Conservation (phyloP, 2,329 filamentous ascomycete genomes). For the Colletotrichum sp. region DNA sequence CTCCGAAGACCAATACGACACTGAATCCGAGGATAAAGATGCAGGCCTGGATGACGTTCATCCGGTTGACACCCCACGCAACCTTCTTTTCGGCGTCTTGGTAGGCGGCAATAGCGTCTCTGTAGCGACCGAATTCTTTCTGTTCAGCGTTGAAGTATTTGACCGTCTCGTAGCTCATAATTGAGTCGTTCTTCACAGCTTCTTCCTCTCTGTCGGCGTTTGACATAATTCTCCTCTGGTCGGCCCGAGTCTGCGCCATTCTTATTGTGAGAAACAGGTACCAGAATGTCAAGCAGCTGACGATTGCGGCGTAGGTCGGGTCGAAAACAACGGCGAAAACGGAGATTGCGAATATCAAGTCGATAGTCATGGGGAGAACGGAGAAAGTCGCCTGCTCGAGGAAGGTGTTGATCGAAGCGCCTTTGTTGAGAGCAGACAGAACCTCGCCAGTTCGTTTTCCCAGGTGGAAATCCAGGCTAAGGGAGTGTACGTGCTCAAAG, state of each 20-base stretch:
- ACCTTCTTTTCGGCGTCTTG: conserved; percentile 79
- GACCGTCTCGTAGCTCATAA: conserved; percentile 97
- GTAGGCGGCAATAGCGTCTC: conserved; percentile 71
- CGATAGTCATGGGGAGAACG: conserved; percentile 92
- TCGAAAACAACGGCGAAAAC: conserved; percentile 84
- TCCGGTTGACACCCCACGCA: conserved; percentile 75
- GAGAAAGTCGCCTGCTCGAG: conserved; percentile 96
- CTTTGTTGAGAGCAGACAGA: conserved; percentile 93
- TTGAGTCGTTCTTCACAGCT: conserved; percentile 97
- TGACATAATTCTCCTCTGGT: conserved; percentile 91
- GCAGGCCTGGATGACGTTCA: conserved; percentile 82
- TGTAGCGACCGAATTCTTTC: conserved; percentile 79
- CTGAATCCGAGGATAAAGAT: conserved; percentile 81
- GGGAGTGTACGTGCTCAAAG: conserved; percentile 95
- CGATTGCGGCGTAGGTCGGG: conserved; percentile 77
- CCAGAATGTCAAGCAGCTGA: conserved; percentile 89
- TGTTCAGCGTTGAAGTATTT: conserved; percentile 89
- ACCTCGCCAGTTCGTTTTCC: conserved; percentile 97
- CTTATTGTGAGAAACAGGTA: conserved; percentile 97
- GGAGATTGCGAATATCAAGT: conserved; percentile 82
- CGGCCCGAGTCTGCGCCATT: conserved; percentile 91
- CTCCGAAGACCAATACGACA: conserved; percentile 74
- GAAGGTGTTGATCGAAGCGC: conserved; percentile 94
- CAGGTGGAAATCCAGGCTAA: conserved; percentile 95
- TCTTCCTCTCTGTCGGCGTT: conserved; percentile 95